A percentile compares a stretch with the other conserved stretches of the same genome.
Conservation (phyloP, 1,139 yeast species). For the Yamadazyma taylorii region DNA sequence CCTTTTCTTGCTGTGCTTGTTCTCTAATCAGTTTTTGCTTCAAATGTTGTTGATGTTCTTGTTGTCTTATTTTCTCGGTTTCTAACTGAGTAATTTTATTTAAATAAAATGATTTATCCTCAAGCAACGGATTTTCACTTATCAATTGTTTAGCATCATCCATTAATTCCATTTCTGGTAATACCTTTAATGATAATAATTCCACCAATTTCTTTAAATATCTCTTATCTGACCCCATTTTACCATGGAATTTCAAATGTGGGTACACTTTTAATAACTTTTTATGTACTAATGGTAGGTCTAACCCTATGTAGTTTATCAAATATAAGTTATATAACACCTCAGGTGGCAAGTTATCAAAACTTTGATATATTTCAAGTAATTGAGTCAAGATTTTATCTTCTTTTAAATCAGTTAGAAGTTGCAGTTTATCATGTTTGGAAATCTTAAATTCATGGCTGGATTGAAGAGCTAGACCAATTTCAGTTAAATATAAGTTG, state of each 20-base stretch:
- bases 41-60: constrained; percentile 19
- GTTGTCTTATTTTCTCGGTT: constrained; percentile 16
- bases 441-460: constrained; percentile 16
- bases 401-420: constrained; percentile 20
- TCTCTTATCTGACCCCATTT: constrained; percentile 15
- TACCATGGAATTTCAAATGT: constrained; percentile 7
- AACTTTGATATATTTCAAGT: constrained; percentile 19
- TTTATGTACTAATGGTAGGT: constrained; percentile 11
- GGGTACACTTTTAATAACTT: constrained; percentile 13
- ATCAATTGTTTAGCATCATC: constrained; percentile 30
- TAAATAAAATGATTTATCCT: constrained; percentile 14
- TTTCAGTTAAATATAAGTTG: constrained; percentile 36
- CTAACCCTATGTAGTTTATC: constrained; percentile 22
- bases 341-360: constrained; percentile 32
- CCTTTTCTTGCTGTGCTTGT: constrained; percentile 24
- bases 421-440: constrained; percentile 15
- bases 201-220: constrained; percentile 28
- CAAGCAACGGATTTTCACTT: constrained; percentile 20
- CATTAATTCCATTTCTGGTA: constrained; percentile 30
- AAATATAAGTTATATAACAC: constrained; percentile 35
- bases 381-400: constrained; percentile 26
- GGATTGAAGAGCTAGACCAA: constrained; percentile 30
- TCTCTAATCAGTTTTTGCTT: constrained; percentile 24
- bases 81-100: constrained; percentile 21
- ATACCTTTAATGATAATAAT: constrained; percentile 36